Evolutionary conservation across 2,329 filamentous ascomycete species (phyloP), one percentile per base, ranked within the genome.

Genomic region (Neopestalotiopsis rosae): DNA sequence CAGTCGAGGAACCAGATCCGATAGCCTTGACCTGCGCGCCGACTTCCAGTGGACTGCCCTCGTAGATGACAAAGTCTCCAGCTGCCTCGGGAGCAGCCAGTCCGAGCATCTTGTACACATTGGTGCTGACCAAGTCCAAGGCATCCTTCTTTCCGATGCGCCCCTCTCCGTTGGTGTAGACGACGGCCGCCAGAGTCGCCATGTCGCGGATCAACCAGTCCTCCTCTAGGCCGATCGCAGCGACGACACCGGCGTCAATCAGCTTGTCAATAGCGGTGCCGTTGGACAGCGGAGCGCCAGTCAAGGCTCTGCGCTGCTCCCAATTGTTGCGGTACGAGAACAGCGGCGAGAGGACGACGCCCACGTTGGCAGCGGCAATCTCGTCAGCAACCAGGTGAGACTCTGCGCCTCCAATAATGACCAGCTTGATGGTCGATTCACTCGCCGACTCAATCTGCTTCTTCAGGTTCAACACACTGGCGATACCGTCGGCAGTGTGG

Each of bases 221-320:
- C 75, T 91, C 89, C 57, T 86, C 82, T 4, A 90, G 82, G 0
- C 89, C 88, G 30, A 92, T 84, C 0, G 85, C 90, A 0, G 87
- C 82, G 3, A 80, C 75, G 0, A 92, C 90, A 1, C 89, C 90
- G 0, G 89, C 89, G 7, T 85, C 84, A 0, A 90, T 72, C 1
- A 92, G 83, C 13, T 74, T 77, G 70, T 92, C 89, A 4, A 90
- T 80, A 0, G 85, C 85, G 0, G 90, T 92, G 32, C 89, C 89
- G 72, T 91, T 90, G 0, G 89, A 90, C 0, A 92, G 82, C 1
- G 90, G 90, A 5, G 90, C 90, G 1, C 90, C 90, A 0, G 88
- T 86, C 12, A 92, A 81, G 0, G 88, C 85, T 1, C 90, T 86
- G 0, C 89, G 86, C 77, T 90, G 82, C 70, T 91, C 89, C 90